phyloP scores from a whole-genome alignment of 2,329 filamentous ascomycete genomes.

The Penicillium vulpinum region DNA sequence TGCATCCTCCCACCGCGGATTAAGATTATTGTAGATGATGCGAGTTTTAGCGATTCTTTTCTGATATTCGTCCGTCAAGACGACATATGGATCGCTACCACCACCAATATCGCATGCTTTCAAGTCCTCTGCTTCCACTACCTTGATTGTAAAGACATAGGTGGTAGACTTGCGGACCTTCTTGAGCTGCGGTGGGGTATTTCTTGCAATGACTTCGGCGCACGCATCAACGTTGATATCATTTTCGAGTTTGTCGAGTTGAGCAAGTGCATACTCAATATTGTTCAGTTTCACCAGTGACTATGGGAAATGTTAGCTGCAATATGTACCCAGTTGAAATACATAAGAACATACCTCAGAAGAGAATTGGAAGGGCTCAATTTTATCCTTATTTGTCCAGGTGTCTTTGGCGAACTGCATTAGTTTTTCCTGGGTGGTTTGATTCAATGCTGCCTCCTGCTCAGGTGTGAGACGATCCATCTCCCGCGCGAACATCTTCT shows the following conservation, averaged over 20 bases:
- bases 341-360: slow-evolving; percentile 65
- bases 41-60: slow-evolving; percentile 94
- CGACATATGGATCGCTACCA: slow-evolving; percentile 92
- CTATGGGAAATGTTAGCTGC: slow-evolving; percentile 50
- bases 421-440: slow-evolving; percentile 87
- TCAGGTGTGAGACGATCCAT: slow-evolving; percentile 91
- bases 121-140: slow-evolving; percentile 94
- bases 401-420: slow-evolving; percentile 92
- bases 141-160: slow-evolving; percentile 98
- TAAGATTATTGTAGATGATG: slow-evolving; percentile 85
- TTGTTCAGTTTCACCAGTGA: slow-evolving; percentile 98
- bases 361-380: slow-evolving; percentile 96
- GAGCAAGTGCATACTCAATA: slow-evolving; percentile 88
- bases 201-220: slow-evolving; percentile 73
- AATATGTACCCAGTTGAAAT: neutral
- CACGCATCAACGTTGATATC: slow-evolving; percentile 90
- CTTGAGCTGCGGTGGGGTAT: slow-evolving; percentile 70
- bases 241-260: slow-evolving; percentile 85
- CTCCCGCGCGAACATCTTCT: slow-evolving; percentile 80
- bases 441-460: slow-evolving; percentile 73
- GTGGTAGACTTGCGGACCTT: slow-evolving; percentile 72
- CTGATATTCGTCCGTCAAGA: slow-evolving; percentile 95
- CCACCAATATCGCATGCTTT: slow-evolving; percentile 98
- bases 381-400: slow-evolving; percentile 86
- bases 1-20: slow-evolving; percentile 95